Evolutionary conservation across 768 basidiomycete species (phyloP), one percentile per base, ranked within the genome.

Genomic region (Serendipita sp.): DNA sequence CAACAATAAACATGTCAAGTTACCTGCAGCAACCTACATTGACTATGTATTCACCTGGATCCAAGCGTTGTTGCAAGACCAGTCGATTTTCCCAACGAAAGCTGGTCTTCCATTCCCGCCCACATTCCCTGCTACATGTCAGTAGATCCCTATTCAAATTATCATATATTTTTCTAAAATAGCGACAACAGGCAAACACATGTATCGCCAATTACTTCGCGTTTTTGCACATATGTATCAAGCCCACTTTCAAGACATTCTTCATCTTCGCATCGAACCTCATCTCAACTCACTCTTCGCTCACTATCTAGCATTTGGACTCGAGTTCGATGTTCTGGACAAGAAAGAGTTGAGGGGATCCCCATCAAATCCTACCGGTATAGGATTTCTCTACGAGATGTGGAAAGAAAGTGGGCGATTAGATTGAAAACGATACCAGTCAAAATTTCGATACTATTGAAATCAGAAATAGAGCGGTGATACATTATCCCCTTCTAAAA

Each of bases 321-420:
- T 75, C 48, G 77, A 79, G 66, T 78, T 77, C 67, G 75, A 78
- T 65, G 65, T 78, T 63, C 67, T 78, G 47, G 75, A 75, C 63
- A 71, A 76, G 66, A 74, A 75, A 67, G 78, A 79, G 66, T 69
- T 76, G 63, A 72, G 47, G 48, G 65, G 65, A 4, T 76, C 83
- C 45, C 71, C 81, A 1, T 80, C 78, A 56, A 75, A 80, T 3
- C 65, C 66, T 2, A 86, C 88, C 0, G 89, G 91, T 0, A 79
- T 87, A 16, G 90, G 89, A 5, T 74, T 85, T 64, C 76, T 97
- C 24, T 91, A 88, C 83, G 89, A 94, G 70, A 84, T 83, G 68
- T 93, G 93, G 89, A 89, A 81, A 74, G 89, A 90, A 68, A 86
- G 86, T 79, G 93, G 92, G 3, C 79, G 86, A 44, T 72, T 86